Conservation (phyloP, 495 filamentous ascomycete genomes). For the Parathielavia hyrcaniae region DNA sequence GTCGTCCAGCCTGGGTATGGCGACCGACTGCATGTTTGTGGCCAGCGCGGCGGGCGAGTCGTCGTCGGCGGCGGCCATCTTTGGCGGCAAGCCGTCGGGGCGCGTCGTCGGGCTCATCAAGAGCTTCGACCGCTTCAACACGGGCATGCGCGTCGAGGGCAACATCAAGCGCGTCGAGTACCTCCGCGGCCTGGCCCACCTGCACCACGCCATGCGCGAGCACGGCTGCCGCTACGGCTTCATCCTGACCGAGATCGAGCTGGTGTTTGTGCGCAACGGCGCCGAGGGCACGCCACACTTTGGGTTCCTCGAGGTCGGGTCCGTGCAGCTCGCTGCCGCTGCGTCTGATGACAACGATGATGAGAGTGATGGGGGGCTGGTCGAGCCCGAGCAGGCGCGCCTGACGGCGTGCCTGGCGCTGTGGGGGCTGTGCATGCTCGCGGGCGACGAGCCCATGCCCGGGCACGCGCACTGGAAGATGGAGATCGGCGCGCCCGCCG, state of each 20-base stretch:
- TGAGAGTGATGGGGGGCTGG: not conserved
- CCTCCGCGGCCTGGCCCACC: conserved; percentile 71
- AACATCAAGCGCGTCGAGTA: conserved; percentile 78
- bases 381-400: conserved; percentile 39
- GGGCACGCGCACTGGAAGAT: conserved; percentile 63
- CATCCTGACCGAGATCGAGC: conserved; percentile 91
- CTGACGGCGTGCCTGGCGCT: conserved; percentile 52
- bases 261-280: conserved; percentile 78
- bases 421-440: conserved; percentile 66
- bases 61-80: conserved; percentile 49
- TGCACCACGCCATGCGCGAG: conserved; percentile 86
- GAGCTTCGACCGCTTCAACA: conserved; percentile 88
- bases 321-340: conserved; percentile 47
- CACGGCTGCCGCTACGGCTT: conserved; percentile 89
- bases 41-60: conserved; percentile 51
- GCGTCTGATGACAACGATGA: conserved; percentile 28
- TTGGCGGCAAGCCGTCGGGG: conserved; percentile 63
- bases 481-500: conserved; percentile 76
- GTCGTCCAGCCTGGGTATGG: conserved; percentile 48
- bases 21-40: conserved; percentile 66
- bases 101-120: conserved; percentile 84
- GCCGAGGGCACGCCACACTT: conserved; percentile 71
- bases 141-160: conserved; percentile 77
- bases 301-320: conserved; percentile 71
- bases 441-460: conserved; percentile 62